Evolutionary conservation across 257 asterid species (phyloP).

Genomic region (Petunia secreta): DNA sequence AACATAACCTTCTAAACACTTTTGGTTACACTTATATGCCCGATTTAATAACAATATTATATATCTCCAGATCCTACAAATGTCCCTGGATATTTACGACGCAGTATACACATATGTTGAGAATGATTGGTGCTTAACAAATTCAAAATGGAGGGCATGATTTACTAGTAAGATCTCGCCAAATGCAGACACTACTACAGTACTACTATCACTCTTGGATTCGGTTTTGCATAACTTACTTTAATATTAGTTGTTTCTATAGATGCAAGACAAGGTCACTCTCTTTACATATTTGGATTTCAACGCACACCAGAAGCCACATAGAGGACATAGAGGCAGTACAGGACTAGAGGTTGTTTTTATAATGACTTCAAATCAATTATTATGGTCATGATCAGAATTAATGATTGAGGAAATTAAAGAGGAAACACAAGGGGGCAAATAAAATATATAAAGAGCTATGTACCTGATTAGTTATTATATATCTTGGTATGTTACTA

Average conservation of each 20-base stretch:
- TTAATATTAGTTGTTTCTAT: neutral
- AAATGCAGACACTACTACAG: neutral
- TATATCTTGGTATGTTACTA: too few species aligned
- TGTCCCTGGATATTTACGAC: too few species aligned
- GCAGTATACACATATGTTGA: too few species aligned
- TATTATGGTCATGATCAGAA: neutral
- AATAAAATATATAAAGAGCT: neutral
- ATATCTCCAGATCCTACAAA: too few species aligned
- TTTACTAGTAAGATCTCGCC: constrained; percentile 2
- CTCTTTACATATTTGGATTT: neutral
- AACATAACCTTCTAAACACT: too few species aligned
- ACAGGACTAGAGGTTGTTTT: neutral
- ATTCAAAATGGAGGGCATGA: neutral
- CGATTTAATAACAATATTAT: too few species aligned
- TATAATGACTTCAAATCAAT: neutral
- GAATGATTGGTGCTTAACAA: too few species aligned
- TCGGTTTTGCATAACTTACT: neutral
- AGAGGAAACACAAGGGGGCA: neutral
- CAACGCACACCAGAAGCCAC: neutral
- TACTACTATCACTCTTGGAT: neutral
- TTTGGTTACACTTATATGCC: too few species aligned
- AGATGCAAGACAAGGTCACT: constrained; percentile 3
- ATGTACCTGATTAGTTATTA: neutral
- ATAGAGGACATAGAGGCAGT: neutral
- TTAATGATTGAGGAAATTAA: neutral